phyloP scores from a whole-genome alignment of 2,329 filamentous ascomycete species.

The Stylonectria norvegica region DNA sequence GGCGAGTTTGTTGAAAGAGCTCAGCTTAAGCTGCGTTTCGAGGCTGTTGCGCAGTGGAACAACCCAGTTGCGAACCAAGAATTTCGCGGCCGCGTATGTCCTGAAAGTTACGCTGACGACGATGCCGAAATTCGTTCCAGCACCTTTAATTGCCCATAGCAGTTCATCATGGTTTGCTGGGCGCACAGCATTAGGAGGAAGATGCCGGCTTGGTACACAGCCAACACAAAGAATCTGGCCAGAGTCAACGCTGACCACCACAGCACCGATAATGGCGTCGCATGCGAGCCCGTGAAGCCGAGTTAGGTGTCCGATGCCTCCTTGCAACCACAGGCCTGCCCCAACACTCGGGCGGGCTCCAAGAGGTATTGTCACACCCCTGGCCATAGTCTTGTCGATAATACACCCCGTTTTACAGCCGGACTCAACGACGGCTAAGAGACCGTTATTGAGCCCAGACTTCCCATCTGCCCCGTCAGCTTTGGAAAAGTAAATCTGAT shows the following conservation, averaged over 20 bases:
- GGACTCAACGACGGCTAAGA: constrained; percentile 48
- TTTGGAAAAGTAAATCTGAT: constrained; percentile 44
- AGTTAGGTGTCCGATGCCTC: constrained; percentile 60
- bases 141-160: constrained; percentile 57
- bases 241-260: constrained; percentile 51
- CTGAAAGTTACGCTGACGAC: constrained; percentile 52
- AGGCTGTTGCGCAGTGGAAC: constrained; percentile 29
- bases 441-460: constrained; percentile 3
- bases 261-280: constrained; percentile 58
- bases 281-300: constrained; percentile 55
- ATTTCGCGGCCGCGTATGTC: constrained; percentile 40
- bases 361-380: constrained; percentile 53
- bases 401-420: constrained; percentile 57
- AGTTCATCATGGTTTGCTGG: constrained; percentile 49
- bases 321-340: constrained; percentile 61
- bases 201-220: constrained; percentile 44
- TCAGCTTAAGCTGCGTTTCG: constrained; percentile 33
- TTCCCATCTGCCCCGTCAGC: constrained; percentile 17
- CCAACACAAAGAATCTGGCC: constrained; percentile 50
- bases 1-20: constrained; percentile 40
- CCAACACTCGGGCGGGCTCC: constrained; percentile 62
- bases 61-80: constrained; percentile 39
- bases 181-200: constrained; percentile 38
- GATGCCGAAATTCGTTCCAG: constrained; percentile 58
- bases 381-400: constrained; percentile 42